A percentile compares a stretch with the other conserved stretches of the same genome.
phyloP scores from a whole-genome alignment of 2,329 filamentous ascomycete genomes.

The Cladorrhinum sp. region DNA sequence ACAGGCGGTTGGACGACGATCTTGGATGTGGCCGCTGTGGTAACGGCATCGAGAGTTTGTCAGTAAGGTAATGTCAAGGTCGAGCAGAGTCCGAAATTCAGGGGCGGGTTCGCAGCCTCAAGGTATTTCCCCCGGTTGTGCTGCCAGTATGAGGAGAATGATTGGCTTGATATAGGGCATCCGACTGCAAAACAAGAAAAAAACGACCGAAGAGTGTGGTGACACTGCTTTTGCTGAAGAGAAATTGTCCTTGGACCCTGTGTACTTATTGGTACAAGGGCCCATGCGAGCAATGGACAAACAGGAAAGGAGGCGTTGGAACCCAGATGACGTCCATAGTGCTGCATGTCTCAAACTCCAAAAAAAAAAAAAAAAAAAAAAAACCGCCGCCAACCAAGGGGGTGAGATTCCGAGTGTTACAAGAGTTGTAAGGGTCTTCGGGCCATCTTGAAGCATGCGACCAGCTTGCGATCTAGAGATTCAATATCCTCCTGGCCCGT shows the following conservation, averaged over 20 bases:
- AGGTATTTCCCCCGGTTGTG: not conserved
- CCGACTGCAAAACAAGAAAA: not conserved
- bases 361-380: too few relatives aligned
- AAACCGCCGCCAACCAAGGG: not conserved
- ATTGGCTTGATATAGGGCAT: not conserved
- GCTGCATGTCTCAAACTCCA: constrained; percentile 5
- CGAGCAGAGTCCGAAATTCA: not conserved
- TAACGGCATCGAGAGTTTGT: not conserved
- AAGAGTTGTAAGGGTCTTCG: constrained; percentile 1
- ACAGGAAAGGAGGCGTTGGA: not conserved
- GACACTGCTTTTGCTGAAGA: not conserved
- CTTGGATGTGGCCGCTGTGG: not conserved
- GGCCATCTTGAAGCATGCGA: not conserved
- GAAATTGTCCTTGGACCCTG: not conserved
- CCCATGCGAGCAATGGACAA: too few relatives aligned
- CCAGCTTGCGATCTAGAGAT: not conserved
- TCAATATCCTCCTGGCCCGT: not conserved
- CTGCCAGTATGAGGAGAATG: not conserved
- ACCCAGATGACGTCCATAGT: not conserved
- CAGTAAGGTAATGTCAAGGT: not conserved
- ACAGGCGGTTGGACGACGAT: not conserved
- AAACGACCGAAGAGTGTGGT: not conserved
- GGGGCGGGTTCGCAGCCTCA: not conserved
- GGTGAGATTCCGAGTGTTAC: not conserved
- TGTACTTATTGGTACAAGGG: not conserved